These are phyloP conservation scores for Zoysia japonica DNA, from an alignment of 176 grass and related monocot species.

Conservation along the genomic window DNA sequence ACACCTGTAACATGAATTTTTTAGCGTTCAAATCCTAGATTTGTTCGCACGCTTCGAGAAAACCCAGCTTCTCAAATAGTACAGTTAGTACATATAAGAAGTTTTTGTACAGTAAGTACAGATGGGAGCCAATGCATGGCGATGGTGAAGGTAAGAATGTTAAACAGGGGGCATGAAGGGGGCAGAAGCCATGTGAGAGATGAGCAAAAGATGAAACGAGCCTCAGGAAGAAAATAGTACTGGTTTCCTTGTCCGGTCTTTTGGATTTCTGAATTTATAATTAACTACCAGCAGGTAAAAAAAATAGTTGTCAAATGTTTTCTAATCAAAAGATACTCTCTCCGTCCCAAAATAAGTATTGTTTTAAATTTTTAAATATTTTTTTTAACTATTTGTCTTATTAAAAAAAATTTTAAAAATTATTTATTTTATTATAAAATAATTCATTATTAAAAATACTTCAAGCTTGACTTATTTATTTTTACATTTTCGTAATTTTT, in stretches of 20 bases:
- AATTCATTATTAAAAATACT: no score
- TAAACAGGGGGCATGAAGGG: conserved; percentile 31
- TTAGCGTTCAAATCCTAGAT: conserved; percentile 39
- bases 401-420: no score
- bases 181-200: conserved; percentile 47
- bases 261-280: conserved; percentile 14
- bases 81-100: conserved; percentile 6
- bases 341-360: no score
- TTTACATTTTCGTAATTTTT: no score
- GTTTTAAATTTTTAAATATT: no score
- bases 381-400: no score
- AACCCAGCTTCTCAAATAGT: conserved; percentile 31
- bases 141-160: conserved; percentile 37
- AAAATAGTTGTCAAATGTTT: conserved; percentile 7
- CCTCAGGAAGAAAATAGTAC: conserved; percentile 28
- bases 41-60: conserved; percentile 30
- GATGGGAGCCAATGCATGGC: conserved; percentile 12
- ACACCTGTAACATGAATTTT: conserved; percentile 12
- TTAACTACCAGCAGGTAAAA: not conserved
- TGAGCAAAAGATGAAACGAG: conserved; percentile 21
- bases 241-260: conserved; percentile 36
- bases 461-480: no score
- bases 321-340: conserved; percentile 24
- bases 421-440: no score
- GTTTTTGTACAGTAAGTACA: conserved; percentile 12